Conservation (phyloP, 1,284 basidiomycete species). For the Dichomitus squalens region DNA sequence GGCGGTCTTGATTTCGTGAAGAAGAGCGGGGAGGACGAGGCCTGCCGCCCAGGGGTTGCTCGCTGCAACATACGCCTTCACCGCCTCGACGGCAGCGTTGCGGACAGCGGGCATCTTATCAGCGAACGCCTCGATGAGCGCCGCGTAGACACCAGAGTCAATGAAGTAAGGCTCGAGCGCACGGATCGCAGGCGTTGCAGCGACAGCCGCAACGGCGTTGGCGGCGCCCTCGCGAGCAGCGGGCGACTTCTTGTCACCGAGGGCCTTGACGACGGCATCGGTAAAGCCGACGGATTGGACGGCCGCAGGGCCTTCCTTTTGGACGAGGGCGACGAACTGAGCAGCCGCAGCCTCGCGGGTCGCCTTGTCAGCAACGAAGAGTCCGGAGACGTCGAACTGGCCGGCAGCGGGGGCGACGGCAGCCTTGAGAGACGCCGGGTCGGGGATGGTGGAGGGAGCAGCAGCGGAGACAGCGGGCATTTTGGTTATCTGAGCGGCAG, state of each 20-base stretch:
- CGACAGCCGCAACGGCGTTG: conserved; percentile 69
- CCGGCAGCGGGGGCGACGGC: conserved; percentile 52
- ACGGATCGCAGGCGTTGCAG: conserved; percentile 79
- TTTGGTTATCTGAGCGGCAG: conserved; percentile 47
- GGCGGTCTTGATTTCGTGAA: conserved; percentile 93
- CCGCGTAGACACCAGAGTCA: conserved; percentile 82
- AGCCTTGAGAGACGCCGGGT: conserved; percentile 68
- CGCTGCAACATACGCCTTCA: conserved; percentile 76
- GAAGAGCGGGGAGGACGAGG: conserved; percentile 87
- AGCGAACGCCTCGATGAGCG: conserved; percentile 89
- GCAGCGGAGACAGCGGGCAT: conserved; percentile 74
- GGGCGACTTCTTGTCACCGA: conserved; percentile 90
- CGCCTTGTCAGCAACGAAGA: conserved; percentile 77
- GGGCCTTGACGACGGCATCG: conserved; percentile 83
- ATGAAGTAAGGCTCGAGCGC: conserved; percentile 91
- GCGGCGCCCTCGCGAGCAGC: conserved; percentile 86
- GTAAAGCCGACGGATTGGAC: conserved; percentile 79
- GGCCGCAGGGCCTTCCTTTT: conserved; percentile 87
- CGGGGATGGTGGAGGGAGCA: conserved; percentile 45
- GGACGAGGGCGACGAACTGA: conserved; percentile 71
- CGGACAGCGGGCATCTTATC: conserved; percentile 90
- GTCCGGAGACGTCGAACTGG: conserved; percentile 63
- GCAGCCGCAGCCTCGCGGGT: conserved; percentile 71
- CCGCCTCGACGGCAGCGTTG: conserved; percentile 85
- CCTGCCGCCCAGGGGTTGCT: conserved; percentile 92